These are phyloP conservation scores for Nematodospora valgi DNA, from an alignment of 805 yeast genomes.

Conservation along the genomic window DNA sequence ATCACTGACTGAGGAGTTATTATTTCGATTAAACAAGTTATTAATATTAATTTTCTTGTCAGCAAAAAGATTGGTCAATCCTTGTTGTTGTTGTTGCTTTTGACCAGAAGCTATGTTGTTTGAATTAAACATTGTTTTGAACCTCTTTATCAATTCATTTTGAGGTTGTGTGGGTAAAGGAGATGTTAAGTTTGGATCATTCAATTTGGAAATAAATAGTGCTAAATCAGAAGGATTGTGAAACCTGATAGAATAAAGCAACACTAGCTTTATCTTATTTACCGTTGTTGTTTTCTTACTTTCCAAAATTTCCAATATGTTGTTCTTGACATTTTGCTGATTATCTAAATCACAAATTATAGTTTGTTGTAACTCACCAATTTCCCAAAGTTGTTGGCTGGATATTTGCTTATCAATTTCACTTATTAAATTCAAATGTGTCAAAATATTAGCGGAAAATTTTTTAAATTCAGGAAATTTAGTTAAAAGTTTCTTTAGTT, in stretches of 20 bases:
- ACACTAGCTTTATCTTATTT: slow-evolving; percentile 67
- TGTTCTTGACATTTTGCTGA: slow-evolving; percentile 42
- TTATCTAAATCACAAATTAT: slow-evolving; percentile 54
- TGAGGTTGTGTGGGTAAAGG: slow-evolving; percentile 35
- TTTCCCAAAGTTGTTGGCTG: slow-evolving; percentile 65
- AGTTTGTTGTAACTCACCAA: slow-evolving; percentile 87
- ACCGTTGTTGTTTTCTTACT: slow-evolving; percentile 38
- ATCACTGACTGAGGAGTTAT: slow-evolving; percentile 35
- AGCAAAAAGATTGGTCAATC: slow-evolving; percentile 27
- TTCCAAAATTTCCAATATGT: slow-evolving; percentile 52
- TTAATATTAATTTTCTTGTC: slow-evolving; percentile 31
- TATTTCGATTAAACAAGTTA: slow-evolving; percentile 22
- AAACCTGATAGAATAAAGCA: slow-evolving; percentile 69
- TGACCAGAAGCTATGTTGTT: slow-evolving; percentile 10
- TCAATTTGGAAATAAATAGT: slow-evolving; percentile 22
- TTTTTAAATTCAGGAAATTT: slow-evolving; percentile 93
- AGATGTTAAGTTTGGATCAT: slow-evolving; percentile 24
- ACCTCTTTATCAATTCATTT: slow-evolving; percentile 26
- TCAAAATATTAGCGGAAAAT: slow-evolving; percentile 81
- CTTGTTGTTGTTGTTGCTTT: slow-evolving; percentile 14
- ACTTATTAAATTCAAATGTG: slow-evolving; percentile 86
- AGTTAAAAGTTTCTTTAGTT: slow-evolving; percentile 86
- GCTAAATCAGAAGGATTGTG: slow-evolving; percentile 20
- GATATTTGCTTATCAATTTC: slow-evolving; percentile 79
- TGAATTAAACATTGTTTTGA: slow-evolving; percentile 21